Percentiles rank a stretch among this genome's conserved stretches.
phyloP scores from a whole-genome alignment of 495 filamentous ascomycete species.

The Penicillium pancosmium region DNA sequence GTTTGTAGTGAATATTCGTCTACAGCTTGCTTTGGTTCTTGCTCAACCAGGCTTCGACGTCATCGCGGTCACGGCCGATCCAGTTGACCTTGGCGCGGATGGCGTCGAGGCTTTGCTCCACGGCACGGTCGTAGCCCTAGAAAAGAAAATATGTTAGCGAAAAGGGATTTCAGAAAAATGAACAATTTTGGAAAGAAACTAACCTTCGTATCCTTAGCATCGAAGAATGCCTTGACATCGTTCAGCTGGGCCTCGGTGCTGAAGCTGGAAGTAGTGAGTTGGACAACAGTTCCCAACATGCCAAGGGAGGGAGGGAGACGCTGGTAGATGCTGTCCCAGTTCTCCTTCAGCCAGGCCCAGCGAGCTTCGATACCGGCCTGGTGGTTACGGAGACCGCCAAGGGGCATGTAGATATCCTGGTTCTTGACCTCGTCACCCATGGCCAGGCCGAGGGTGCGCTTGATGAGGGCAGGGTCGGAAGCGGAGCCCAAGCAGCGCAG shows the following conservation, averaged over 20 bases:
- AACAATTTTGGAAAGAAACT: slow-evolving; percentile 6
- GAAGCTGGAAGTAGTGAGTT: slow-evolving; percentile 82
- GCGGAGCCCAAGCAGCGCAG: slow-evolving; percentile 83
- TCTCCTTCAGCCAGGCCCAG: slow-evolving; percentile 80
- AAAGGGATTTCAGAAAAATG: background rate
- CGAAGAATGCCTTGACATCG: slow-evolving; percentile 80
- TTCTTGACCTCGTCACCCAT: slow-evolving; percentile 85
- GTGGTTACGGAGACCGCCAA: slow-evolving; percentile 77
- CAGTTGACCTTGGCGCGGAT: slow-evolving; percentile 63
- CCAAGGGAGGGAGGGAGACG: slow-evolving; percentile 75
- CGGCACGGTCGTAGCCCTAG: slow-evolving; percentile 59
- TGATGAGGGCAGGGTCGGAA: slow-evolving; percentile 74
- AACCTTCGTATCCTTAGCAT: slow-evolving; percentile 75
- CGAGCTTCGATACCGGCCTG: slow-evolving; percentile 76
- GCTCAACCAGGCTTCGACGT: slow-evolving; percentile 64
- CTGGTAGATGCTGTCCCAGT: slow-evolving; percentile 81
- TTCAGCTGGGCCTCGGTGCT: slow-evolving; percentile 72
- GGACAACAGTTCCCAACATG: slow-evolving; percentile 85
- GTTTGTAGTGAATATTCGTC: background rate
- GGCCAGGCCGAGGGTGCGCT: slow-evolving; percentile 75
- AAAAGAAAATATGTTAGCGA: slow-evolving; percentile 20
- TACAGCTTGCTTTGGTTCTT: slow-evolving; percentile 53
- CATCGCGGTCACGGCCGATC: slow-evolving; percentile 62
- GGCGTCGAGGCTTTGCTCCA: slow-evolving; percentile 63
- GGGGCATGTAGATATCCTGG: slow-evolving; percentile 92